A percentile compares a stretch with the other conserved stretches of the same genome.
phyloP scores from a whole-genome alignment of 441 rosid species.

The Corymbia calophylla region DNA sequence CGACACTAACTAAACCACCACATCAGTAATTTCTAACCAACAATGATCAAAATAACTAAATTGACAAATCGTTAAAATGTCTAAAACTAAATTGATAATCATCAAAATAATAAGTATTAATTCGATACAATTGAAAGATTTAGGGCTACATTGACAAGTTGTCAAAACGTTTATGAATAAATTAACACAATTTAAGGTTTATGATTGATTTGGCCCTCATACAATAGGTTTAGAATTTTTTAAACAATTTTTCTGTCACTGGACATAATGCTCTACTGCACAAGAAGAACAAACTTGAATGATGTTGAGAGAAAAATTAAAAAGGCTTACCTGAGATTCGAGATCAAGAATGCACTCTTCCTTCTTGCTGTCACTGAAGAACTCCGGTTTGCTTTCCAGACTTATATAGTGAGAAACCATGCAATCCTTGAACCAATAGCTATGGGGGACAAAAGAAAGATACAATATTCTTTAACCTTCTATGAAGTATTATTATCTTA shows the following conservation, averaged over 20 bases:
- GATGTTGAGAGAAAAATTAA: not conserved
- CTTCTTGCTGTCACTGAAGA: not conserved
- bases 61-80: too few species aligned
- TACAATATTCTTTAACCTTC: not conserved
- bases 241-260: not conserved
- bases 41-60: not conserved
- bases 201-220: not conserved
- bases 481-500: not conserved
- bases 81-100: not conserved
- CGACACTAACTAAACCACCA: fast-evolving
- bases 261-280: not conserved
- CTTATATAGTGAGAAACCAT: not conserved
- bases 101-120: not conserved
- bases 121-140: too few species aligned
- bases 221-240: not conserved
- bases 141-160: not conserved
- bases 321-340: not conserved
- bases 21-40: not conserved
- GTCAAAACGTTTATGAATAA: not conserved
- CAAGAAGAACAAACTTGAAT: not conserved
- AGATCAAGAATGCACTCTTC: not conserved
- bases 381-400: not conserved
- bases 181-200: too few species aligned
- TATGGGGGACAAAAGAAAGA: not conserved
- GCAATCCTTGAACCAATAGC: not conserved